A percentile compares a stretch with the other conserved stretches of the same genome.
Conservation (phyloP, 768 basidiomycete genomes). For the Glaciozyma martinii region DNA sequence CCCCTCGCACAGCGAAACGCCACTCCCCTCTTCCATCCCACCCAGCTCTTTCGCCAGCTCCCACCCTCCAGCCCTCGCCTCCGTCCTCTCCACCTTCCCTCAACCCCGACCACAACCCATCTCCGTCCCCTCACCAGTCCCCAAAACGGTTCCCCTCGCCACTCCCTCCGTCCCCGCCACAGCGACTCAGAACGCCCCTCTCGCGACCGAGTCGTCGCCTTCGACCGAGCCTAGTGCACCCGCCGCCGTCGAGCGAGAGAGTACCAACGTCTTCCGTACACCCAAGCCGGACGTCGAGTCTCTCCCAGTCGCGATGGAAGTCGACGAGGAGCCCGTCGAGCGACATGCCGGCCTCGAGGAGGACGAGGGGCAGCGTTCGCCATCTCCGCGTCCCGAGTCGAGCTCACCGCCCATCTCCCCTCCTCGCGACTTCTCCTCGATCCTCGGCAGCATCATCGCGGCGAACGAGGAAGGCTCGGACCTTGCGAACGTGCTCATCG, state of each 20-base stretch:
- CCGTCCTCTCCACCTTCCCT: not conserved
- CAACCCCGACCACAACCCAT: not conserved
- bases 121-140: not conserved
- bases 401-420: not conserved
- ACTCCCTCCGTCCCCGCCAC: not conserved
- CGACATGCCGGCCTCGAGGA: not conserved
- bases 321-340: not conserved
- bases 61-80: not conserved
- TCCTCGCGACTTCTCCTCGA: not conserved
- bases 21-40: not conserved
- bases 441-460: conserved; percentile 3
- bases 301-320: not conserved
- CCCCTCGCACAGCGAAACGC: too few relatives aligned
- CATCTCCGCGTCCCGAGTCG: not conserved
- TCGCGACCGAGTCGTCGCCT: too few relatives aligned
- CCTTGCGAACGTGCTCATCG: not conserved
- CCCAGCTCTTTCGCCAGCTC: not conserved
- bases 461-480: not conserved
- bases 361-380: not conserved
- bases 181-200: too few relatives aligned
- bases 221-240: too few relatives aligned
- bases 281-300: too few relatives aligned
- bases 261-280: too few relatives aligned
- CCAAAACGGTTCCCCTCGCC: not conserved
- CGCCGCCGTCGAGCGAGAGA: too few relatives aligned